Conservation (phyloP, 148 eudicot species). For the Rhododendron ferrugineum region DNA sequence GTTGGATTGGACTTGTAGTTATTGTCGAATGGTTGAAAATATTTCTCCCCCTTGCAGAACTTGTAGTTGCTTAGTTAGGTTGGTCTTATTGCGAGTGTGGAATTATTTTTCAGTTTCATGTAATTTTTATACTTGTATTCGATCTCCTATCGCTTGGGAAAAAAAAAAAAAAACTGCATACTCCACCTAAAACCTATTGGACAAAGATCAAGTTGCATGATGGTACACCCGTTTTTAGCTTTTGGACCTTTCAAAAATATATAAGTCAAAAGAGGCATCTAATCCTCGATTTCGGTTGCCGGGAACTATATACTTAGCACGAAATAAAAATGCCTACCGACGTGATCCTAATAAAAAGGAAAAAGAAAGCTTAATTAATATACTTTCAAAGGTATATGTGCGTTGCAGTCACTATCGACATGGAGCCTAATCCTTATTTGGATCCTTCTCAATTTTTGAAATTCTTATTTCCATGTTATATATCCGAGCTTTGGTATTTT, state of each 20-base stretch:
- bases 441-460: neutral
- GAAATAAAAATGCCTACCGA: neutral
- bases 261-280: neutral
- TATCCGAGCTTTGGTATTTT: neutral
- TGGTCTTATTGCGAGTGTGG: too few species aligned
- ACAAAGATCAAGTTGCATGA: neutral
- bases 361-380: neutral
- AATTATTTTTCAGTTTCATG: too few species aligned
- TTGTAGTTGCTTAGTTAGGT: too few species aligned
- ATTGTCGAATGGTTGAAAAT: too few species aligned
- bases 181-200: neutral
- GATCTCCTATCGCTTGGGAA: too few species aligned
- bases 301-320: neutral
- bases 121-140: too few species aligned
- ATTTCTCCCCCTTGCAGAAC: too few species aligned
- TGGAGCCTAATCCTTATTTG: neutral
- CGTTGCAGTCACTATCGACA: neutral
- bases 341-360: neutral
- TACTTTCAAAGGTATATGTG: neutral
- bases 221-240: too few species aligned
- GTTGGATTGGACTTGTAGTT: too few species aligned
- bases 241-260: neutral
- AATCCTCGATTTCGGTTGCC: neutral
- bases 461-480: too few species aligned
- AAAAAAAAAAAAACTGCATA: neutral